phyloP scores from a whole-genome alignment of 1,139 yeast species.

The Tardiomyces digboiensis region DNA sequence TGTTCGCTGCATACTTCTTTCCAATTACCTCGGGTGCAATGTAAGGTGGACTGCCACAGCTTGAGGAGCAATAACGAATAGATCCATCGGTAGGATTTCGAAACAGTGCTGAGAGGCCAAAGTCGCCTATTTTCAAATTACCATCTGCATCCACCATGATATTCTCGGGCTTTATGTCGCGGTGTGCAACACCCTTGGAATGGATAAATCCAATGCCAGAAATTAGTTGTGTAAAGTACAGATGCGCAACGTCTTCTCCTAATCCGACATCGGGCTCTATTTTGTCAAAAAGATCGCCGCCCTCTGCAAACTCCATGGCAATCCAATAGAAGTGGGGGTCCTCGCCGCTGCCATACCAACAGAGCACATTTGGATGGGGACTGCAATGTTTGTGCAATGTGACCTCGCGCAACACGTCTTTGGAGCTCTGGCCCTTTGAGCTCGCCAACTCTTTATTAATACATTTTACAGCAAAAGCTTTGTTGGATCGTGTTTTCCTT shows the following conservation, averaged over 20 bases:
- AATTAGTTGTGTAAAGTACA: slow-evolving; percentile 53
- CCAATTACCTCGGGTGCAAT: slow-evolving; percentile 59
- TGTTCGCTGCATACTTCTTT: slow-evolving; percentile 18
- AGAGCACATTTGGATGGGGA: slow-evolving; percentile 48
- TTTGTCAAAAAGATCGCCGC: slow-evolving; percentile 66
- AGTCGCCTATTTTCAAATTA: slow-evolving; percentile 57
- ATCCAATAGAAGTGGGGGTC: slow-evolving; percentile 49
- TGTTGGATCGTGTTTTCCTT: slow-evolving; percentile 24
- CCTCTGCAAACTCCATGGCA: slow-evolving; percentile 54
- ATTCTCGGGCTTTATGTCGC: slow-evolving; percentile 89
- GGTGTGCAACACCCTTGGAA: slow-evolving; percentile 66
- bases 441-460: slow-evolving; percentile 41
- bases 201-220: slow-evolving; percentile 53
- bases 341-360: slow-evolving; percentile 41
- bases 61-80: slow-evolving; percentile 43
- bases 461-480: slow-evolving; percentile 46
- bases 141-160: slow-evolving; percentile 62
- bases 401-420: slow-evolving; percentile 42
- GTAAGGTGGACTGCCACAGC: slow-evolving; percentile 46
- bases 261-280: slow-evolving; percentile 68
- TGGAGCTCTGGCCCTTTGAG: slow-evolving; percentile 34
- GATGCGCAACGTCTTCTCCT: slow-evolving; percentile 54
- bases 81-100: slow-evolving; percentile 48
- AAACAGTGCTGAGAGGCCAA: slow-evolving; percentile 56
- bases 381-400: slow-evolving; percentile 45